Base-by-base conservation (phyloP, 1,139 yeast genomes). In the Waltiozyma sp. region DNA sequence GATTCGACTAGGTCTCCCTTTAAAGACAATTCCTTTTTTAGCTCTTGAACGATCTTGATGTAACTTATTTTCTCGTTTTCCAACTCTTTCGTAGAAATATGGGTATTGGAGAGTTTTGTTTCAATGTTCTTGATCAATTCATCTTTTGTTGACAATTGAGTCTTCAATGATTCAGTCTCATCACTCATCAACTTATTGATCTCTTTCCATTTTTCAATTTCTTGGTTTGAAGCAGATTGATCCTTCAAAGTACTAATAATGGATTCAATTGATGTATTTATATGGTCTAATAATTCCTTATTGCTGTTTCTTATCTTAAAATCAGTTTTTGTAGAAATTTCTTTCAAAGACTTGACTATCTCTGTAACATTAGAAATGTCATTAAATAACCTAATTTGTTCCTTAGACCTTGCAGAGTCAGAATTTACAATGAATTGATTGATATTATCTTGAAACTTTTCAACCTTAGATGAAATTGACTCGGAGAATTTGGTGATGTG, bases 161-260 rank as follows among this genome's bases (percentile, higher is more conserved):
- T n/a, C 34, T 38, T 38, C 23, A 38, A 15, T 4, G 4, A 10
- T n/a, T 38, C 34, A 16, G 15, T 13, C 16, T 38, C 34, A 4
- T 13, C 34, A 15, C 26, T 14, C 18, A 41, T 14, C n/a, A 21
- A 37, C 19, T 33, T 38, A 37, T 41, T 43, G 43, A 45, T 41
- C 38, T 28, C 42, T 41, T 43, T 42, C 33, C 35, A 36, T 19
- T 34, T 31, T 34, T 14, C 23, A 9, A 37, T 5, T 38, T 41
- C 40, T 40, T 40, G 42, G 5, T 38, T 23, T 2, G 41, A 23
- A 4, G 41, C 13, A 13, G 31, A 24, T 11, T 38, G 28, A 37
- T 37, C 21, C 19, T 19, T 37, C 10, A 21, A 6, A 9, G 4
- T 7, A 3, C 13, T 35, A 18, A 23, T 15, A 35, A 35, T 19